phyloP scores from a whole-genome alignment of 129 eudicot species.

The Glebionis coronaria region DNA sequence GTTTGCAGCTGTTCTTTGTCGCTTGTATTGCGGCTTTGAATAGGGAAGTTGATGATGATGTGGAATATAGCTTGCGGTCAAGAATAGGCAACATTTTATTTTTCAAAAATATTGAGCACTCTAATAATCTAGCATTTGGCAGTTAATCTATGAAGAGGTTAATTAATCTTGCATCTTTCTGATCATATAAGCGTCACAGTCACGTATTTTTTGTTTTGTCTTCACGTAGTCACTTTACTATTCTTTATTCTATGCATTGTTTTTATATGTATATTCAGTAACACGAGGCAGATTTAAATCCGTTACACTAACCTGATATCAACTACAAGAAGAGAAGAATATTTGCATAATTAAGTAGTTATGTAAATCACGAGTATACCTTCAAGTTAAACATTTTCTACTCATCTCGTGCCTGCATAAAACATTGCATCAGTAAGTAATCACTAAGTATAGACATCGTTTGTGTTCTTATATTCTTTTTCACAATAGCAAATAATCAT shows the following conservation, averaged over 20 bases:
- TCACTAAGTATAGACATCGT: too few relatives aligned
- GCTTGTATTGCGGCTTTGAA: too few relatives aligned
- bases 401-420: conserved; percentile 62
- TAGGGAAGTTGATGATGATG: too few relatives aligned
- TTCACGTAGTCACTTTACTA: not conserved
- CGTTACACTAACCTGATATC: too few relatives aligned
- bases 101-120: not conserved
- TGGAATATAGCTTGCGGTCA: too few relatives aligned
- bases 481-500: too few relatives aligned
- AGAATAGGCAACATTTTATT: too few relatives aligned
- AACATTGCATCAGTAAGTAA: conserved; percentile 3
- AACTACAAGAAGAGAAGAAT: not conserved
- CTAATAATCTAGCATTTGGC: not conserved
- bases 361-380: conserved; percentile 35
- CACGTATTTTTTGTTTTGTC: conserved; percentile 6
- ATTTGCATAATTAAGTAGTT: not conserved
- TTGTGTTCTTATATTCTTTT: too few relatives aligned
- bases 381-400: too few relatives aligned
- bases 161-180: not conserved
- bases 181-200: conserved; percentile 16
- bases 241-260: not conserved
- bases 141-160: conserved; percentile 8
- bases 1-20: too few relatives aligned
- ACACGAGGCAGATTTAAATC: too few relatives aligned
- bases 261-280: too few relatives aligned